A percentile compares a stretch with the other conserved stretches of the same genome.
phyloP scores from a whole-genome alignment of 2,329 filamentous ascomycete species.

The Fusarium veterinarium region DNA sequence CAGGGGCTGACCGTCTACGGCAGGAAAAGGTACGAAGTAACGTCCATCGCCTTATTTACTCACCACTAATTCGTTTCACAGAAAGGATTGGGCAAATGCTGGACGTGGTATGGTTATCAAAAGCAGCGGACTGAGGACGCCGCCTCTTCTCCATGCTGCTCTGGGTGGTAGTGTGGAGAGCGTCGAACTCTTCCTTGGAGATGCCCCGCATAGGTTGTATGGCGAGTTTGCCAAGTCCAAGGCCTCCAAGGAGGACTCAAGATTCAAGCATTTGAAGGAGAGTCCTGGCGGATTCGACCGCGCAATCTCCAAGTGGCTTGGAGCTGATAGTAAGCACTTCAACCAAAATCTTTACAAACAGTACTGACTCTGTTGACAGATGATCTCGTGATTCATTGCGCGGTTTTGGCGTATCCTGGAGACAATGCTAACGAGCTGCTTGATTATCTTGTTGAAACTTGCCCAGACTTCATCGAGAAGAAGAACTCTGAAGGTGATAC shows the following conservation, averaged over 20 bases:
- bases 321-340: constrained; percentile 64
- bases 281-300: constrained; percentile 72
- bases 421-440: constrained; percentile 65
- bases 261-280: constrained; percentile 70
- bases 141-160: constrained; percentile 72
- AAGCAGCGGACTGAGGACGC: constrained; percentile 56
- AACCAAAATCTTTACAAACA: not conserved
- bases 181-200: constrained; percentile 82
- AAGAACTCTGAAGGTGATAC: constrained; percentile 70
- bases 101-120: constrained; percentile 60
- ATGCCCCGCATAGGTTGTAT: constrained; percentile 75
- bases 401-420: constrained; percentile 60
- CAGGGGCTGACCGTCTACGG: constrained; percentile 82
- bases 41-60: not conserved
- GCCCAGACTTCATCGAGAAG: constrained; percentile 71
- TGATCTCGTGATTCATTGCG: constrained; percentile 74
- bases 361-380: constrained; percentile 53
- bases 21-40: constrained; percentile 66
- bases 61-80: constrained; percentile 39
- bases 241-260: constrained; percentile 68
- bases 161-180: constrained; percentile 69
- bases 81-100: constrained; percentile 77
- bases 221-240: constrained; percentile 72
- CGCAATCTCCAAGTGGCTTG: constrained; percentile 71
- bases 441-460: constrained; percentile 71